phyloP scores from a whole-genome alignment of 306 rosid genomes.

The Sphenostylis stenocarpa region DNA sequence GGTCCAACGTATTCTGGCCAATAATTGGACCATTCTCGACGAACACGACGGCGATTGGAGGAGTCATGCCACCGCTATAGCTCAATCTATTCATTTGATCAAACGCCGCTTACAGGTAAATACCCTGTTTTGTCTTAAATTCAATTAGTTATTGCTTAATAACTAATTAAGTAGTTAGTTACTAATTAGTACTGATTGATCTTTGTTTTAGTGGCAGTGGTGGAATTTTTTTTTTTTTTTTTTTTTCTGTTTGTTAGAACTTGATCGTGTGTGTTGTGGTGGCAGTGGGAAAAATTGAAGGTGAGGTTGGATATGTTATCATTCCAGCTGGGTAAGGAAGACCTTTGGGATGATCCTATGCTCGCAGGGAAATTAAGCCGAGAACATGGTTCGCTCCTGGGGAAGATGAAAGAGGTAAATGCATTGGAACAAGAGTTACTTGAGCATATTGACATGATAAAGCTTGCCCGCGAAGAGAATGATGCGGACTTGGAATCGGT shows the following conservation, averaged over 20 bases:
- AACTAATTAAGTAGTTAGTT: background rate
- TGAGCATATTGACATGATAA: conserved; percentile 90
- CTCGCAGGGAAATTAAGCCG: conserved; percentile 76
- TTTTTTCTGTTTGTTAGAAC: background rate
- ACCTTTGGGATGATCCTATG: conserved; percentile 82
- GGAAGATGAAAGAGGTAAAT: conserved; percentile 81
- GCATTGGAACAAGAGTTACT: conserved; percentile 79
- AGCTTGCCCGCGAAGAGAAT: conserved; percentile 83
- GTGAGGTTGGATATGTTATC: conserved; percentile 69
- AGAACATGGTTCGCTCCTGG: conserved; percentile 85
- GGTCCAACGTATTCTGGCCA: conserved; percentile 58
- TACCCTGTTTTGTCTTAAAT: background rate
- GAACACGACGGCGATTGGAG: conserved; percentile 84
- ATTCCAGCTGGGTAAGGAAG: conserved; percentile 59
- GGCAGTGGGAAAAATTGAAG: conserved; percentile 86
- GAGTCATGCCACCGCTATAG: conserved; percentile 84
- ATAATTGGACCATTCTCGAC: conserved; percentile 63
- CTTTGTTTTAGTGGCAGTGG: background rate
- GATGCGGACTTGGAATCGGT: conserved; percentile 89
- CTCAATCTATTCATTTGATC: conserved; percentile 77
- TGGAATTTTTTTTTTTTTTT: background rate
- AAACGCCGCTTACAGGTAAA: conserved; percentile 83
- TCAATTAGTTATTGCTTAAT: background rate
- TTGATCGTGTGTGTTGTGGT: conserved; percentile 28
- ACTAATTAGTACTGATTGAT: background rate